phyloP scores from a whole-genome alignment of 306 rosid species.

The Geum urbanum region DNA sequence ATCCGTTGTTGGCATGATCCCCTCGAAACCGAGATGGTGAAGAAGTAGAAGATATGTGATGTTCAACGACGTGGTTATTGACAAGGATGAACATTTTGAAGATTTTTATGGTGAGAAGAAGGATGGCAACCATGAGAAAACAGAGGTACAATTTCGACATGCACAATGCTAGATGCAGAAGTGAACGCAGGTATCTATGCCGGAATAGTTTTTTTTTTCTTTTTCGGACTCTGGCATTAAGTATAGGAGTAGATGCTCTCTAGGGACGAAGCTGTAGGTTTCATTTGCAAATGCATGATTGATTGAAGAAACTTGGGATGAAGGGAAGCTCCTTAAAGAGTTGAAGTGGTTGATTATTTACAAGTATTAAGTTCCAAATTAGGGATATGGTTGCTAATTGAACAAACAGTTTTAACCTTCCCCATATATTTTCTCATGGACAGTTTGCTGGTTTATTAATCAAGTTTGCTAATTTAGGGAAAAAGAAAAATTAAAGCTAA shows the following conservation, averaged over 20 bases:
- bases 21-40: constrained; percentile 24
- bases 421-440: background rate
- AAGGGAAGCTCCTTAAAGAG: background rate
- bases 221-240: background rate
- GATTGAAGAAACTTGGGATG: background rate
- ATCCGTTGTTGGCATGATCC: constrained; percentile 51
- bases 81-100: background rate
- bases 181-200: background rate
- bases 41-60: background rate
- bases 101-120: background rate
- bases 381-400: background rate
- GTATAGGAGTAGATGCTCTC: background rate
- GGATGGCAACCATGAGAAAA: background rate
- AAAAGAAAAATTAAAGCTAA: background rate
- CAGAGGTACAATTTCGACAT: background rate
- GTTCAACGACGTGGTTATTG: background rate
- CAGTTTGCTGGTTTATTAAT: background rate
- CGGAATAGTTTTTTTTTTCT: background rate
- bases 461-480: background rate
- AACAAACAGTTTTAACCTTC: background rate
- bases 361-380: background rate
- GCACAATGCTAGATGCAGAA: background rate
- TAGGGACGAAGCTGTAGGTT: background rate
- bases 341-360: background rate
- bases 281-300: background rate